Conservation (phyloP, 2,329 filamentous ascomycete genomes). For the Ophiostoma ips region DNA sequence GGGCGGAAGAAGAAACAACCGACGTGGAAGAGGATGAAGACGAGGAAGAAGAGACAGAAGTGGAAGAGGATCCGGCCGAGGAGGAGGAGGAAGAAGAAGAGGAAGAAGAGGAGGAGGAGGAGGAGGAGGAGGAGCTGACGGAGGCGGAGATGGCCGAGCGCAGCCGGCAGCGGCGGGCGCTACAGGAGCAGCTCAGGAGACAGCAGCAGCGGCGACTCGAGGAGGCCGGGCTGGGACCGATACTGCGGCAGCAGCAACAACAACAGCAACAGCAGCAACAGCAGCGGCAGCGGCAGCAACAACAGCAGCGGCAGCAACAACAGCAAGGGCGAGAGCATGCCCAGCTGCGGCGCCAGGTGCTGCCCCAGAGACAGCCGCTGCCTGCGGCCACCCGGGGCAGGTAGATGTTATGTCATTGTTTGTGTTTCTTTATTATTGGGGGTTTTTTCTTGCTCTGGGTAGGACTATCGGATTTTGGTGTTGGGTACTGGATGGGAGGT, state of each 20-base stretch:
- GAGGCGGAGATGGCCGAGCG: background rate
- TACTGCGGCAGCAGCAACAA: background rate
- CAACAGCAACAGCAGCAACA: background rate
- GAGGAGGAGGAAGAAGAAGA: background rate
- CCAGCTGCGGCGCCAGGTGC: background rate
- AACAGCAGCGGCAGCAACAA: background rate
- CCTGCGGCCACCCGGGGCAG: background rate
- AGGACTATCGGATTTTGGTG: too few relatives aligned
- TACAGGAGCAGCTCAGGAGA: background rate
- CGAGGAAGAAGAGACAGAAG: background rate
- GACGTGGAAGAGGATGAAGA: background rate
- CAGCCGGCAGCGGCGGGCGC: background rate
- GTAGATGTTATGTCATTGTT: background rate
- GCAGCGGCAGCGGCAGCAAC: background rate
- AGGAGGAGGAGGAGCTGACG: background rate
- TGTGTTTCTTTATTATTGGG: background rate
- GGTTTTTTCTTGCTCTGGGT: background rate
- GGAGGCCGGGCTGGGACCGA: background rate
- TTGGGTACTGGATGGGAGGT: too few relatives aligned
- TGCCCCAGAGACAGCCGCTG: background rate
- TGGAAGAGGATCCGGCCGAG: background rate
- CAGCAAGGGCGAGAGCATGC: background rate
- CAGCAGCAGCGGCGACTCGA: background rate
- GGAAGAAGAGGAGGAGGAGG: background rate
- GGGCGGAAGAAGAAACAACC: background rate